A percentile compares a stretch with the other conserved stretches of the same genome.
phyloP scores from a whole-genome alignment of 805 yeast genomes.

The Starmerella bacillaris region DNA sequence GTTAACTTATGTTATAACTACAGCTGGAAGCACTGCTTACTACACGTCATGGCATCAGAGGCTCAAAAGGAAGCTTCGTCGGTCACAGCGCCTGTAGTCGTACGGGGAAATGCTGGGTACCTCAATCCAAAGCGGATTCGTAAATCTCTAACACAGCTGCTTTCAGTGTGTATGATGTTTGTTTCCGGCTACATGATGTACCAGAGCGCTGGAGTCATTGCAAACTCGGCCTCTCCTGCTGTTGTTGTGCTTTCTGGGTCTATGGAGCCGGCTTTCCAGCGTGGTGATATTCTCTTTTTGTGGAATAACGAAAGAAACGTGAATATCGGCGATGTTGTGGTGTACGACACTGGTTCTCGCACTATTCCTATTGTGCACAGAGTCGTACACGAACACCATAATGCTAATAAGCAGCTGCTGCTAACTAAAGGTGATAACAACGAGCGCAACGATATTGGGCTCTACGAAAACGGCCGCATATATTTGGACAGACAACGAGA shows the following conservation, averaged over 20 bases:
- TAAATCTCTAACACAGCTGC: conserved; percentile 30
- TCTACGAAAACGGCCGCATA: conserved; percentile 57
- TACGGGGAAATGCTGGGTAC: too few species aligned
- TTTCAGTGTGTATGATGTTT: conserved; percentile 60
- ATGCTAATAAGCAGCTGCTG: conserved; percentile 39
- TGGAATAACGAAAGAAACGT: conserved; percentile 64
- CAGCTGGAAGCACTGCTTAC: too few species aligned
- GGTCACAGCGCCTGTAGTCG: too few species aligned
- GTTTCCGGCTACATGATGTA: conserved; percentile 84
- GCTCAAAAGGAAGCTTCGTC: too few species aligned
- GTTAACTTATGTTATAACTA: too few species aligned
- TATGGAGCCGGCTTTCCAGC: conserved; percentile 98
- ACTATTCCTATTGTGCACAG: conserved; percentile 93
- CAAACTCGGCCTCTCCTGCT: conserved; percentile 79
- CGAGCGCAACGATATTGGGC: conserved; percentile 71
- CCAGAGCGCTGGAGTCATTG: conserved; percentile 58
- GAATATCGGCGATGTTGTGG: conserved; percentile 83
- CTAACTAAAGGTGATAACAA: conserved; percentile 95
- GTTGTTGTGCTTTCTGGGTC: conserved; percentile 96
- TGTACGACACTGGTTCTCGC: conserved; percentile 63
- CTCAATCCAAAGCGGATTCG: conserved; percentile 16
- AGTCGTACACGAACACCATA: conserved; percentile 66
- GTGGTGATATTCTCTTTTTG: conserved; percentile 82
- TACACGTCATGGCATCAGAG: too few species aligned
- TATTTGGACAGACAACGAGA: conserved; percentile 65